These are phyloP conservation scores for Lentinula detonsa DNA, from an alignment of 768 basidiomycete species.

Conservation along the genomic window DNA sequence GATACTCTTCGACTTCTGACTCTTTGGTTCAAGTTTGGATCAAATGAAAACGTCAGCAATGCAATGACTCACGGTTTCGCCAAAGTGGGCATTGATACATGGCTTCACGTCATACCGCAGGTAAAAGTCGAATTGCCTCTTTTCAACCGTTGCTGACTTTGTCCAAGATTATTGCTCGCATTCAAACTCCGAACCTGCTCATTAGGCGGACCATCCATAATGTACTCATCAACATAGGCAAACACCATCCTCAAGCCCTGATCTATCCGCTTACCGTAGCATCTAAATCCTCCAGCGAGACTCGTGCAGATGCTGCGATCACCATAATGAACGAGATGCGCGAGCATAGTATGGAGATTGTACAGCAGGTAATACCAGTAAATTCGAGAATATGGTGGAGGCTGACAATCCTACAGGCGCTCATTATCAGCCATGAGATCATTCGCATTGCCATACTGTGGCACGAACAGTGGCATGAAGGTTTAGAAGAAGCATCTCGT, in stretches of 20 bases:
- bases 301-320: constrained; percentile 77
- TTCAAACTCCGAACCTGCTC: constrained; percentile 87
- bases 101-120: constrained; percentile 98
- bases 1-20: constrained; percentile 91
- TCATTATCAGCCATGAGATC: constrained; percentile 87
- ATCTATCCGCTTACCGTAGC: constrained; percentile 96
- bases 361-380: constrained; percentile 60
- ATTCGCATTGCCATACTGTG: constrained; percentile 97
- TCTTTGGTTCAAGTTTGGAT: constrained; percentile 97
- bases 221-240: constrained; percentile 87
- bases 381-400: not conserved
- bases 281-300: constrained; percentile 85
- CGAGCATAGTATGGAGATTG: constrained; percentile 83
- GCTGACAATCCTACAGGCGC: constrained; percentile 43
- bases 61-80: constrained; percentile 86
- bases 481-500: constrained; percentile 94
- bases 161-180: constrained; percentile 89
- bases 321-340: constrained; percentile 90
- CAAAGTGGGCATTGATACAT: constrained; percentile 91
- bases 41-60: constrained; percentile 81
- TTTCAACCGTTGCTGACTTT: not conserved
- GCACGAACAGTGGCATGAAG: constrained; percentile 99
- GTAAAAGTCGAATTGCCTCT: constrained; percentile 32
- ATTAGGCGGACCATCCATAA: constrained; percentile 87
- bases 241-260: constrained; percentile 94